Evolutionary conservation across 345 rosid species (phyloP).

Genomic region (Lagerstroemia speciosa): DNA sequence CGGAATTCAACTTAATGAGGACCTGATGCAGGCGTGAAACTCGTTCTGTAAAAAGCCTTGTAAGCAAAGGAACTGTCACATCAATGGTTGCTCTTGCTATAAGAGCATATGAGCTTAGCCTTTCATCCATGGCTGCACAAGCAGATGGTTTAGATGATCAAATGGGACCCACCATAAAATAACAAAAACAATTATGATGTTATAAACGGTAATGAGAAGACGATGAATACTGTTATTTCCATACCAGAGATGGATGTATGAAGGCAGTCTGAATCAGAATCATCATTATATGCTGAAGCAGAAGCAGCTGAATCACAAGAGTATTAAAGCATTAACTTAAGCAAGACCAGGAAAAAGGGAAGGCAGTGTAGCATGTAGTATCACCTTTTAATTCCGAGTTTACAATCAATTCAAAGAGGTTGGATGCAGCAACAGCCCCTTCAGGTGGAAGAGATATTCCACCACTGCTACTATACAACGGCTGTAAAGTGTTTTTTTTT

Average conservation of each 20-base stretch:
- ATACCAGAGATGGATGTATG: conserved; percentile 88
- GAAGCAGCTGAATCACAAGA: conserved; percentile 9
- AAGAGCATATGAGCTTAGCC: conserved; percentile 90
- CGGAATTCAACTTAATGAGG: conserved; percentile 15
- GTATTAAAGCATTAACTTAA: conserved; percentile 1
- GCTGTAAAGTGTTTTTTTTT: no score
- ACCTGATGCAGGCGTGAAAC: conserved; percentile 84
- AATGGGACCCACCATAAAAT: neutral
- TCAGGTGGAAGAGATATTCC: conserved; percentile 67
- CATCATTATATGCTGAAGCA: conserved; percentile 48
- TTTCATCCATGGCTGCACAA: conserved; percentile 90
- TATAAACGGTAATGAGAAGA: neutral
- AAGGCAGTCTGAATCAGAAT: conserved; percentile 48
- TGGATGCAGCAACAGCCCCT: conserved; percentile 74
- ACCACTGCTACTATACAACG: conserved; percentile 45
- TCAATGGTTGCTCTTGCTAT: conserved; percentile 87
- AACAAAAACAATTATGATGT: neutral
- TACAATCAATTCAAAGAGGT: conserved; percentile 63
- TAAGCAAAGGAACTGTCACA: conserved; percentile 69
- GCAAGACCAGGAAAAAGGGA: neutral
- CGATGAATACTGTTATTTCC: neutral
- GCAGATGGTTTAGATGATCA: conserved; percentile 10
- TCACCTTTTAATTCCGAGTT: conserved; percentile 83
- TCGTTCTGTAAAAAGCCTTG: conserved; percentile 57
- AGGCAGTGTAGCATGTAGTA: neutral